Evolutionary conservation across 2,329 filamentous ascomycete species (phyloP), one percentile per base, ranked within the genome.

Genomic region (Colletotrichum ledebouriae): DNA sequence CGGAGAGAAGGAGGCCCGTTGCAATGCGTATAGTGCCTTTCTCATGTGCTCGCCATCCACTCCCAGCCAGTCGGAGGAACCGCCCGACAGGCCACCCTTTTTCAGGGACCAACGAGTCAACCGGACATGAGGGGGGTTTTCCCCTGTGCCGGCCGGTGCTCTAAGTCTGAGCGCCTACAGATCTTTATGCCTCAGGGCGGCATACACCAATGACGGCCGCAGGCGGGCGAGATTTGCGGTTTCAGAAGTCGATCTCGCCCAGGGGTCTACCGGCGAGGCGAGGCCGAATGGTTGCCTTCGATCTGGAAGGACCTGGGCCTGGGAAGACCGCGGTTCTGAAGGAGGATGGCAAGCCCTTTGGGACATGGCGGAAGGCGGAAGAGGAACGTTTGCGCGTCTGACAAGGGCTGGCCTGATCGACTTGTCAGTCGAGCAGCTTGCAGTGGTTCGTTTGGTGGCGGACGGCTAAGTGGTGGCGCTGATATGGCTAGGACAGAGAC

Each of bases 241-340:
- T 71, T 71, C 70, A 71, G 68, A 46, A 70, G 70, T 70, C 64
- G 57, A 71, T 71, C 68, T 69, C n/a, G 47, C 42, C 57, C 66
- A 69, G 66, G 68, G 64, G 50, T 59, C 52, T 59, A 65, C 56
- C 46, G 46, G 68, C 63, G 68, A 55, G 68, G 58, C 64, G 60
- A 63, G 60, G 64, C 53, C 64, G 60, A 60, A 46, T 49, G 33
- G 42, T 53, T 25, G 12, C 17, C 29, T 58, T 39, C 47, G 59
- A 70, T 63, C 68, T 42, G 47, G 59, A 53, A 62, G 53, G 39
- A 47, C 59, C 52, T 68, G 56, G 67, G 53, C 22, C 46, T 66
- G 50, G 53, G 60, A 39, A 63, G 63, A 61, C 61, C 59, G 50
- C 64, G 67, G 67, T 25, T 37, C 57, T 34, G 56, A 57, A 50